Evolutionary conservation across 768 basidiomycete genomes (phyloP).

Genomic region (Boletus rubropictus): DNA sequence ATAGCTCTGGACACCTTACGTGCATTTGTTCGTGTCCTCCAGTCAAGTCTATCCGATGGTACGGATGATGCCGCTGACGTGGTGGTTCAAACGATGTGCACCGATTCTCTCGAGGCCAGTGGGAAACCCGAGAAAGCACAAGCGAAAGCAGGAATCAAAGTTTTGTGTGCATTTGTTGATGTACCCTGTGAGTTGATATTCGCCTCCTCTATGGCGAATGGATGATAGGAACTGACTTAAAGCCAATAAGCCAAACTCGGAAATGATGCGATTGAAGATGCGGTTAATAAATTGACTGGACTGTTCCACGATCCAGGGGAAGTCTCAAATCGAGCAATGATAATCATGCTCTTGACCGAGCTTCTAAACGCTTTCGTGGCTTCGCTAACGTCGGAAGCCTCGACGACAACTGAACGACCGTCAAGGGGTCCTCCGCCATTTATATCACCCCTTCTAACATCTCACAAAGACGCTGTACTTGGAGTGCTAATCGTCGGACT

Average conservation of each 20-base stretch:
- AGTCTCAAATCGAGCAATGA: slow-evolving; percentile 55
- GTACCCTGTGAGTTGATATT: slow-evolving; percentile 61
- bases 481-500: slow-evolving; percentile 57
- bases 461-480: slow-evolving; percentile 74
- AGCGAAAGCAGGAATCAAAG: slow-evolving; percentile 81
- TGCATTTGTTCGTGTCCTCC: slow-evolving; percentile 69
- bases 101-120: slow-evolving; percentile 74
- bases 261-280: slow-evolving; percentile 59
- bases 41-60: slow-evolving; percentile 39
- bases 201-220: background rate
- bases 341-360: slow-evolving; percentile 63
- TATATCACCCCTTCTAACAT: slow-evolving; percentile 38
- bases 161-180: slow-evolving; percentile 70
- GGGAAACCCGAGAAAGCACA: slow-evolving; percentile 92
- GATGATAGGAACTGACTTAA: slow-evolving; percentile 2
- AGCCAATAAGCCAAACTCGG: slow-evolving; percentile 56
- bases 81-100: slow-evolving; percentile 67
- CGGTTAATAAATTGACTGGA: slow-evolving; percentile 68
- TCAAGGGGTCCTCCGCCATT: slow-evolving; percentile 27
- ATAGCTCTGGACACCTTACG: slow-evolving; percentile 69
- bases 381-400: background rate
- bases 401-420: background rate
- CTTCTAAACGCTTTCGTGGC: slow-evolving; percentile 44
- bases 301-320: slow-evolving; percentile 73
- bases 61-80: slow-evolving; percentile 39